These are phyloP conservation scores for Zizania palustris DNA, from an alignment of 202 grass and related monocot genomes.

Conservation along the genomic window DNA sequence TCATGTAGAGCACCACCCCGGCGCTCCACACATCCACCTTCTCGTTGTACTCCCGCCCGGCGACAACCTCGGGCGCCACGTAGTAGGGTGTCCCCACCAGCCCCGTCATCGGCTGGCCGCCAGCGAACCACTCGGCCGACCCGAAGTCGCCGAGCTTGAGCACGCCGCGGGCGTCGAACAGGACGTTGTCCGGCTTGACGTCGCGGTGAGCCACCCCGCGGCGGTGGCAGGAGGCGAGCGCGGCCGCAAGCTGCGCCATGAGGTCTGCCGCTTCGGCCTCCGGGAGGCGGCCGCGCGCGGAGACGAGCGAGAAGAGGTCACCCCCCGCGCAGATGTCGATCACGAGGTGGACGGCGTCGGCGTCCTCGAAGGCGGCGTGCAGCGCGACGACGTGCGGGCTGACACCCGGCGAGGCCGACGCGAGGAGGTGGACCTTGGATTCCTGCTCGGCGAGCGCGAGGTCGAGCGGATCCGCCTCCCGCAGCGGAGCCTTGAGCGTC, in stretches of 20 bases:
- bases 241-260: slow-evolving; percentile 39
- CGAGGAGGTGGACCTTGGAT: slow-evolving; percentile 64
- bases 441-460: slow-evolving; percentile 71
- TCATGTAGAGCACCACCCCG: slow-evolving; percentile 82
- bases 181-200: slow-evolving; percentile 81
- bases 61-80: slow-evolving; percentile 85
- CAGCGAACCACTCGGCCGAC: slow-evolving; percentile 75
- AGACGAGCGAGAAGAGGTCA: slow-evolving; percentile 59
- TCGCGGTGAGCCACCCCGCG: slow-evolving; percentile 80
- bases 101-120: slow-evolving; percentile 61
- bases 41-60: slow-evolving; percentile 63
- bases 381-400: slow-evolving; percentile 61
- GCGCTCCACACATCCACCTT: slow-evolving; percentile 96
- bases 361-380: slow-evolving; percentile 70
- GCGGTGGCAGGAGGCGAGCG: slow-evolving; percentile 56
- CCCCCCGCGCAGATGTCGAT: slow-evolving; percentile 59
- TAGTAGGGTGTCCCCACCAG: slow-evolving; percentile 91
- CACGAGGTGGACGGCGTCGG: slow-evolving; percentile 56
- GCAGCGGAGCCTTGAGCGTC: slow-evolving; percentile 59
- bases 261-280: slow-evolving; percentile 70
- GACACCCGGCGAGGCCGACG: slow-evolving; percentile 20
- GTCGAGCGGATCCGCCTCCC: slow-evolving; percentile 55
- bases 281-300: slow-evolving; percentile 40
- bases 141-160: slow-evolving; percentile 80
- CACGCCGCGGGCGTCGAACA: slow-evolving; percentile 57